A percentile compares a stretch with the other conserved stretches of the same genome.
phyloP scores from a whole-genome alignment of 1,139 yeast species.

The Pneumocystis wakefieldiae region DNA sequence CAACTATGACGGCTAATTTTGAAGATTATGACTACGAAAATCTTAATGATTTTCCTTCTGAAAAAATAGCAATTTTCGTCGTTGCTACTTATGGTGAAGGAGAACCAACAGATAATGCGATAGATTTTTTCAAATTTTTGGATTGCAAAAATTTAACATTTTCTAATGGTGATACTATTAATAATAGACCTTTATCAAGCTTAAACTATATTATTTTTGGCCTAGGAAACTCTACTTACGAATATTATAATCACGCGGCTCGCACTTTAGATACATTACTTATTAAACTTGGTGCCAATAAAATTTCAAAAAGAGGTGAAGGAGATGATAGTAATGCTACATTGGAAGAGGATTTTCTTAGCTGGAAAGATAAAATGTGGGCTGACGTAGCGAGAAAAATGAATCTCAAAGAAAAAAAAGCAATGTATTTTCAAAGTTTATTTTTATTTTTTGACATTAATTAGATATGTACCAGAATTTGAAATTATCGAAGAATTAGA shows the following conservation, averaged over 20 bases:
- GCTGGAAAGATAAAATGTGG: conserved; percentile 70
- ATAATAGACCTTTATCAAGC: conserved; percentile 41
- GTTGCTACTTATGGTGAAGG: conserved; percentile 97
- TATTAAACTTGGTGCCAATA: conserved; percentile 48
- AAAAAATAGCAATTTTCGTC: conserved; percentile 52
- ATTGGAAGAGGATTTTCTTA: conserved; percentile 83
- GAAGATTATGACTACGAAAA: conserved; percentile 78
- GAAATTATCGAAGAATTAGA: conserved; percentile 26
- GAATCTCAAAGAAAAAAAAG: conserved; percentile 48
- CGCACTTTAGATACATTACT: conserved; percentile 40
- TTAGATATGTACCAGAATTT: conserved; percentile 48
- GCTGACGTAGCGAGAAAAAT: conserved; percentile 27
- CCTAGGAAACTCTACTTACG: conserved; percentile 86
- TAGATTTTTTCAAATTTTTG: conserved; percentile 41
- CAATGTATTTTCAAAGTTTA: conserved; percentile 25
- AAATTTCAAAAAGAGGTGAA: conserved; percentile 61
- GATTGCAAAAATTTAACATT: conserved; percentile 24
- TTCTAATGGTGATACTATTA: conserved; percentile 25
- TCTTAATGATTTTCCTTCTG: conserved; percentile 41
- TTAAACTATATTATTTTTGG: conserved; percentile 68
- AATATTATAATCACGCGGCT: conserved; percentile 75
- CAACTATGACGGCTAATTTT: conserved; percentile 74
- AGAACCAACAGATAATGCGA: conserved; percentile 91
- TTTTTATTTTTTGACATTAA: conserved; percentile 41
- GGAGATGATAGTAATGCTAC: conserved; percentile 95